Evolutionary conservation across 2,329 filamentous ascomycete species (phyloP).

Genomic region (Fusarium caatingaense): DNA sequence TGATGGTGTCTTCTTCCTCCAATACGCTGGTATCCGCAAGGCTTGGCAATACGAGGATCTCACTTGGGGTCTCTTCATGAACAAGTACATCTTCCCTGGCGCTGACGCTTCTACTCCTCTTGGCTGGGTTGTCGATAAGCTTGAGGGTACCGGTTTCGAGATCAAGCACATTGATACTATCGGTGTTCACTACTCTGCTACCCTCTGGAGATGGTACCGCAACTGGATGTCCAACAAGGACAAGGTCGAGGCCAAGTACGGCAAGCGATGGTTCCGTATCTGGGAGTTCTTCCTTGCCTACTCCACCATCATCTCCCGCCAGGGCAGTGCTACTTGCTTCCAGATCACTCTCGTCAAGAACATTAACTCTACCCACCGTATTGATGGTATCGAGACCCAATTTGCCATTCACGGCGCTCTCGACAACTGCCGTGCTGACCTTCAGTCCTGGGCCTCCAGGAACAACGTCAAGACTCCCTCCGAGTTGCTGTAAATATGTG

Average conservation of each 20-base stretch:
- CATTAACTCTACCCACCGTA: constrained; percentile 87
- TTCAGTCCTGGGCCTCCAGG: constrained; percentile 52
- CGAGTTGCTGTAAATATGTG: constrained; percentile 44
- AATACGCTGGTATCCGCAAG: constrained; percentile 94
- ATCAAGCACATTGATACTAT: constrained; percentile 93
- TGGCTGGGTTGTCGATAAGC: constrained; percentile 83
- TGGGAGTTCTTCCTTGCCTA: constrained; percentile 94
- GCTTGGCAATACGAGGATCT: constrained; percentile 98
- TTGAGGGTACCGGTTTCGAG: constrained; percentile 79
- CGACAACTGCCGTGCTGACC: constrained; percentile 52
- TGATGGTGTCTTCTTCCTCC: constrained; percentile 94
- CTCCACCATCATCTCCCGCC: constrained; percentile 85
- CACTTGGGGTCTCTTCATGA: constrained; percentile 99
- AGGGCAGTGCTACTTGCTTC: constrained; percentile 88
- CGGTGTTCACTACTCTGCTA: constrained; percentile 96
- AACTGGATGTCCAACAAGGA: constrained; percentile 97
- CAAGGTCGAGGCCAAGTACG: constrained; percentile 95
- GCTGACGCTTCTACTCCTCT: constrained; percentile 95
- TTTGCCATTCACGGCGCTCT: constrained; percentile 75
- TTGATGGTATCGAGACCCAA: constrained; percentile 79
- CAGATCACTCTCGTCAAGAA: constrained; percentile 93
- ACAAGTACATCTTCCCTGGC: constrained; percentile 98
- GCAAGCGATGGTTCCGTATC: constrained; percentile 94
- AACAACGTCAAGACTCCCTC: constrained; percentile 52
- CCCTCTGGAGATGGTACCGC: constrained; percentile 97